These are phyloP conservation scores for Termitomyces sp. DNA, from an alignment of 768 basidiomycete genomes.

Conservation along the genomic window DNA sequence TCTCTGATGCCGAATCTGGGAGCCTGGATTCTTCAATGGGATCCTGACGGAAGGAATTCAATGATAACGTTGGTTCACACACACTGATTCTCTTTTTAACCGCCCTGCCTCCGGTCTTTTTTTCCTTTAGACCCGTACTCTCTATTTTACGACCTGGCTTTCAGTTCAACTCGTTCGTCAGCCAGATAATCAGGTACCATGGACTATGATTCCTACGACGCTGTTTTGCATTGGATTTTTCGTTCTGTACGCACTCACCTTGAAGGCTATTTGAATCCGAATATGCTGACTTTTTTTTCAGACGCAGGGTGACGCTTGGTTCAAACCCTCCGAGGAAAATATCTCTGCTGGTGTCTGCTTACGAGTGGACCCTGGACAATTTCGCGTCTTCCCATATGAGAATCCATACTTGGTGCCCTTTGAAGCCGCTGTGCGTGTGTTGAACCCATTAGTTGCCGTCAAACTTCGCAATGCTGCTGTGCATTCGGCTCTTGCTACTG, in stretches of 20 bases:
- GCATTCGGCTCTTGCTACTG: conserved; percentile 67
- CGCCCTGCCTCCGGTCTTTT: conserved; percentile 18
- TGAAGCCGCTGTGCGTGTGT: conserved; percentile 64
- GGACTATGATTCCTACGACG: conserved; percentile 80
- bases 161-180: conserved; percentile 19
- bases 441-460: conserved; percentile 84
- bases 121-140: conserved; percentile 23
- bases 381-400: conserved; percentile 83
- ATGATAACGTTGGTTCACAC: conserved; percentile 25
- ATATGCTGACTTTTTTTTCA: conserved; percentile 21
- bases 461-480: conserved; percentile 77
- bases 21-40: conserved; percentile 19
- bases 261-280: not conserved
- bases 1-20: conserved; percentile 25
- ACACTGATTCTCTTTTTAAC: conserved; percentile 32
- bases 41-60: conserved; percentile 17
- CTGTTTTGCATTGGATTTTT: conserved; percentile 75
- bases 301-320: conserved; percentile 84
- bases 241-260: conserved; percentile 44
- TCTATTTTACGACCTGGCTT: conserved; percentile 29
- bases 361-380: conserved; percentile 59
- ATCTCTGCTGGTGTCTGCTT: conserved; percentile 75
- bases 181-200: conserved; percentile 35
- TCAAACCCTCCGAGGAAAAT: conserved; percentile 81
- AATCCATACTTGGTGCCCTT: conserved; percentile 77